These are phyloP conservation scores for Silene noctiflora DNA, from an alignment of 179 eudicot species.

Conservation along the genomic window DNA sequence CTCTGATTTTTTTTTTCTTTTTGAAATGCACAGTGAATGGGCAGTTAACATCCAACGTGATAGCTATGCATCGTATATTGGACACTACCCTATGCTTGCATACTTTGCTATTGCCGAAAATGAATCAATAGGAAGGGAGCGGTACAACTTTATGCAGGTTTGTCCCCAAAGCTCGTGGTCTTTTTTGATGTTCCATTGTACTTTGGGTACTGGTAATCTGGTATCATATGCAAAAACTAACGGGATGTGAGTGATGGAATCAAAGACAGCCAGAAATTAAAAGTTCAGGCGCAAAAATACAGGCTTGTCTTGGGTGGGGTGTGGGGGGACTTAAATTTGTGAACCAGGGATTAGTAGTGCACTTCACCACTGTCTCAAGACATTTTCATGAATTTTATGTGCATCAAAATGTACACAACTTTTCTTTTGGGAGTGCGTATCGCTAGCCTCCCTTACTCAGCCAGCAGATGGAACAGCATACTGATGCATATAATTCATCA, in stretches of 20 bases:
- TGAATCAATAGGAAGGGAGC: constrained; percentile 92
- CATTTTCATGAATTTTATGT: too few species aligned
- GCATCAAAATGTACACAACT: too few species aligned
- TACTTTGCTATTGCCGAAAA: constrained; percentile 88
- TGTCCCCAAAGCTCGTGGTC: not conserved
- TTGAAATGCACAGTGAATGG: constrained; percentile 47
- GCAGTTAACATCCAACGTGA: constrained; percentile 66
- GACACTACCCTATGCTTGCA: constrained; percentile 85
- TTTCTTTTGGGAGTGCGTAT: too few species aligned
- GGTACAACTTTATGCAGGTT: constrained; percentile 97
- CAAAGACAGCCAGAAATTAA: too few species aligned
- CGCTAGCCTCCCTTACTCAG: too few species aligned
- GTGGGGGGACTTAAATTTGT: not conserved
- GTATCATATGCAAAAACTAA: not conserved
- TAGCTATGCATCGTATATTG: constrained; percentile 91
- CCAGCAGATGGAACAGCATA: too few species aligned
- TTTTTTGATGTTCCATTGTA: not conserved
- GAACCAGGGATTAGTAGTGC: too few species aligned
- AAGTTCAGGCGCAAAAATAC: too few species aligned
- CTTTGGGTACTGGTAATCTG: not conserved
- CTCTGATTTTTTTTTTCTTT: not conserved
- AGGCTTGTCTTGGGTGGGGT: too few species aligned
- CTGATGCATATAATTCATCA: too few species aligned
- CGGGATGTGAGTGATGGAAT: too few species aligned
- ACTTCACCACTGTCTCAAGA: too few species aligned